These are phyloP conservation scores for Podospora anserina DNA, from an alignment of 495 filamentous ascomycete species.

Conservation along the genomic window DNA sequence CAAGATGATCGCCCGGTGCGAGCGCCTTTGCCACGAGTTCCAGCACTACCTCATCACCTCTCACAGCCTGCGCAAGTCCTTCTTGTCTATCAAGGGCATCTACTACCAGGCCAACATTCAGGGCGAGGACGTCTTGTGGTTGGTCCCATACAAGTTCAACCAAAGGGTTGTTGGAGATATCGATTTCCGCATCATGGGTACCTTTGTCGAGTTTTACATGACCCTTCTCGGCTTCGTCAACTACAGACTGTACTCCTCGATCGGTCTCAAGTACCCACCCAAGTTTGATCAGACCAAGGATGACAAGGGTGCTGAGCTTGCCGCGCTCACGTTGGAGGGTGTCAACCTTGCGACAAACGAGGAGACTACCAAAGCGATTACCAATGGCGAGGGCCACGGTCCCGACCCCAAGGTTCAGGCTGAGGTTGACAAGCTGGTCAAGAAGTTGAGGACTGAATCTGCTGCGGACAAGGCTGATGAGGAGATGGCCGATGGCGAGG, in stretches of 20 bases:
- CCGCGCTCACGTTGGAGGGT: slow-evolving; percentile 84
- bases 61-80: slow-evolving; percentile 87
- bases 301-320: slow-evolving; percentile 82
- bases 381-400: slow-evolving; percentile 46
- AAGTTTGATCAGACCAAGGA: slow-evolving; percentile 87
- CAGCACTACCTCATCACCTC: slow-evolving; percentile 93
- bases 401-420: slow-evolving; percentile 53
- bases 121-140: slow-evolving; percentile 96
- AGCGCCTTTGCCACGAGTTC: slow-evolving; percentile 88
- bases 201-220: slow-evolving; percentile 98
- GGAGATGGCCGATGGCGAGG: slow-evolving; percentile 45
- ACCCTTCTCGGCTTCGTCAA: slow-evolving; percentile 94
- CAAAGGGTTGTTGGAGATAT: slow-evolving; percentile 88
- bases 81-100: slow-evolving; percentile 97
- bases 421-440: slow-evolving; percentile 53
- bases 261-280: slow-evolving; percentile 90
- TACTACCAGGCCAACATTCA: slow-evolving; percentile 99
- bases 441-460: slow-evolving; percentile 46
- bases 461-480: slow-evolving; percentile 45
- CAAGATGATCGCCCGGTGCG: slow-evolving; percentile 90
- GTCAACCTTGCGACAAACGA: slow-evolving; percentile 54
- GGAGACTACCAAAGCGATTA: slow-evolving; percentile 50
- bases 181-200: slow-evolving; percentile 98
- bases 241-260: slow-evolving; percentile 83
- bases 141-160: slow-evolving; percentile 96